Conservation (phyloP, 1,284 basidiomycete species). For the Fomes fomentarius region DNA sequence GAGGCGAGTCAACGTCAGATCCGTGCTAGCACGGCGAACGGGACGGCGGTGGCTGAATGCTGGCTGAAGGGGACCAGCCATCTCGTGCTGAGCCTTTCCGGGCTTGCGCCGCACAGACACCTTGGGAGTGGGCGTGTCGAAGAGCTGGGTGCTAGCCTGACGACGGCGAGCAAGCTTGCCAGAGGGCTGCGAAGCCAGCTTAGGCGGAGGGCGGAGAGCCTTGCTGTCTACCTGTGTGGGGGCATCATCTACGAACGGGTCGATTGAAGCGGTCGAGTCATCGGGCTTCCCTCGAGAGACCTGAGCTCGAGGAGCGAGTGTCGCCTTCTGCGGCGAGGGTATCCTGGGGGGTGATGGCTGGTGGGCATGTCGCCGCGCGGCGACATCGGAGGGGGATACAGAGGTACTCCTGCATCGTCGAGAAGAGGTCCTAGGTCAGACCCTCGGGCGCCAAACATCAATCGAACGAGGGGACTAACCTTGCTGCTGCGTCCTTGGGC, state of each 20-base stretch:
- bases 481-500: constrained; percentile 34
- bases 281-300: constrained; percentile 24
- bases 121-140: constrained; percentile 43
- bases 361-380: constrained; percentile 47
- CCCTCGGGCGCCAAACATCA: constrained; percentile 15
- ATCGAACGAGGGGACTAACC: constrained; percentile 29
- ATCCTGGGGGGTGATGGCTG: constrained; percentile 57
- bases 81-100: constrained; percentile 25
- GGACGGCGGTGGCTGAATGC: constrained; percentile 17
- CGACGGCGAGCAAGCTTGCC: constrained; percentile 61
- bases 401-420: constrained; percentile 47
- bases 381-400: constrained; percentile 44
- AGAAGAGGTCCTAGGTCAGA: constrained; percentile 12
- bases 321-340: constrained; percentile 68
- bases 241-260: constrained; percentile 55
- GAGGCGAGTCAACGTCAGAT: constrained; percentile 26
- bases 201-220: constrained; percentile 39
- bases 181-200: constrained; percentile 48
- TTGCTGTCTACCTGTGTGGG: constrained; percentile 24
- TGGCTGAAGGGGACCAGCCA: constrained; percentile 5
- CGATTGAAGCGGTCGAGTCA: constrained; percentile 49
- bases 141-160: constrained; percentile 36
- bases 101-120: constrained; percentile 45
- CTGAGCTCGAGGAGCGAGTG: constrained; percentile 36
- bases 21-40: constrained; percentile 23